Evolutionary conservation across 306 rosid species (phyloP).

Genomic region (Comarum palustre): DNA sequence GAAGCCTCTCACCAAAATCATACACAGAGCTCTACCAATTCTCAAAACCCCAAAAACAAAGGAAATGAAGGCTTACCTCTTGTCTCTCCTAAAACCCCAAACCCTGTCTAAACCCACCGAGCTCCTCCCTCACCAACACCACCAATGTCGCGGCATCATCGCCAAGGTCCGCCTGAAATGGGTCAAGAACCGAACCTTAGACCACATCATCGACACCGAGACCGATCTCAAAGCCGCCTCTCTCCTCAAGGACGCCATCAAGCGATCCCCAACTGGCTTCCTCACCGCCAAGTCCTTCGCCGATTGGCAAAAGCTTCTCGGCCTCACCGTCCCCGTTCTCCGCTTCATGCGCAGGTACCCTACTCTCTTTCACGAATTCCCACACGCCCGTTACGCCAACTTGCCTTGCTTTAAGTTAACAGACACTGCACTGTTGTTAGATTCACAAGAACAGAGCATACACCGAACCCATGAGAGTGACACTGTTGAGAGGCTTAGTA

Average conservation of each 20-base stretch:
- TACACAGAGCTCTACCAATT: no score
- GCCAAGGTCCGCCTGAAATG: conserved; percentile 80
- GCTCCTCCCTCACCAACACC: conserved; percentile 25
- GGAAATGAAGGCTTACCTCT: background rate
- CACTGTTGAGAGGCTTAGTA: conserved; percentile 52
- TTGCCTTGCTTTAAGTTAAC: conserved; percentile 72
- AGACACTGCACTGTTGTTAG: conserved; percentile 59
- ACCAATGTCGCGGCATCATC: conserved; percentile 57
- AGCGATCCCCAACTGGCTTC: conserved; percentile 74
- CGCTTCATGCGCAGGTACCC: conserved; percentile 93
- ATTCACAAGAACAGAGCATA: conserved; percentile 56
- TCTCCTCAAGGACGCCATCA: conserved; percentile 81
- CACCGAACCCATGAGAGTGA: conserved; percentile 50
- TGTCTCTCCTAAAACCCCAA: conserved; percentile 32
- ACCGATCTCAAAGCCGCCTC: conserved; percentile 82
- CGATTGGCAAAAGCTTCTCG: conserved; percentile 85
- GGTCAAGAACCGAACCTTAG: conserved; percentile 78
- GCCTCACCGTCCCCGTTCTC: conserved; percentile 84
- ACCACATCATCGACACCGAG: conserved; percentile 80
- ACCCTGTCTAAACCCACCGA: background rate
- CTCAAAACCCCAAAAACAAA: no score
- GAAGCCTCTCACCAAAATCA: no score
- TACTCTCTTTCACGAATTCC: conserved; percentile 74
- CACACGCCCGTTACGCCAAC: conserved; percentile 68
- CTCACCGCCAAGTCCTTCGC: conserved; percentile 65